A percentile compares a stretch with the other conserved stretches of the same genome.
These are phyloP conservation scores for Fusarium equiseti DNA, from an alignment of 2,329 filamentous ascomycete genomes.

Conservation along the genomic window DNA sequence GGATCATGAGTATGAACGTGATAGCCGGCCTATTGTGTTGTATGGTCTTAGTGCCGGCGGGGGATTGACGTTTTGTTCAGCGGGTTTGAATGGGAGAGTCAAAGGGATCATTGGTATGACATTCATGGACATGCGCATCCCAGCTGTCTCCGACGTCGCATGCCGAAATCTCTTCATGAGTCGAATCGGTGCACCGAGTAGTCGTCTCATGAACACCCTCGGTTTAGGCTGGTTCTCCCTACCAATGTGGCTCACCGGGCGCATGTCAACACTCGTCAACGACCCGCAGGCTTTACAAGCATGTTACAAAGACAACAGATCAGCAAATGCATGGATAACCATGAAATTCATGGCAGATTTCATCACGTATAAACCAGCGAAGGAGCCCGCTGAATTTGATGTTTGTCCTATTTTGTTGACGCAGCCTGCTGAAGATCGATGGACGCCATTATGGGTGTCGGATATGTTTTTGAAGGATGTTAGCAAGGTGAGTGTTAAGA, in stretches of 20 bases:
- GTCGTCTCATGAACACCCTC: not conserved
- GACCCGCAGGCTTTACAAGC: not conserved
- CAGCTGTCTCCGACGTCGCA: not conserved
- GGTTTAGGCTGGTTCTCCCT: conserved; percentile 7
- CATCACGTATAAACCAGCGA: not conserved
- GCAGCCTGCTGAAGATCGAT: not conserved
- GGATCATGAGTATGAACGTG: not conserved
- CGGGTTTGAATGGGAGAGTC: not conserved
- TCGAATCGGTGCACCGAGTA: not conserved
- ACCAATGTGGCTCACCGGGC: conserved; percentile 4
- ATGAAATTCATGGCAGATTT: not conserved
- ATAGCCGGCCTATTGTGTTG: not conserved
- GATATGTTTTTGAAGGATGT: conserved; percentile 8
- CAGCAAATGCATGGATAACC: not conserved
- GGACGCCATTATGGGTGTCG: conserved; percentile 6
- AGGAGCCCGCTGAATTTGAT: conserved; percentile 13
- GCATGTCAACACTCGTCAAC: conserved; percentile 21
- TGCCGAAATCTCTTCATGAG: conserved; percentile 22
- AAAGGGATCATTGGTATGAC: conserved; percentile 10
- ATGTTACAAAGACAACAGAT: conserved; percentile 1
- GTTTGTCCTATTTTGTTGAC: conserved; percentile 16
- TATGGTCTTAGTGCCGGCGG: conserved; percentile 4
- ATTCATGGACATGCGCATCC: conserved; percentile 26
- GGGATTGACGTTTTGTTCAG: conserved; percentile 1
- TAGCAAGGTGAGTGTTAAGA: not conserved